Base-by-base conservation (phyloP, 2,329 filamentous ascomycete species). In the Diaporthe capsici region DNA sequence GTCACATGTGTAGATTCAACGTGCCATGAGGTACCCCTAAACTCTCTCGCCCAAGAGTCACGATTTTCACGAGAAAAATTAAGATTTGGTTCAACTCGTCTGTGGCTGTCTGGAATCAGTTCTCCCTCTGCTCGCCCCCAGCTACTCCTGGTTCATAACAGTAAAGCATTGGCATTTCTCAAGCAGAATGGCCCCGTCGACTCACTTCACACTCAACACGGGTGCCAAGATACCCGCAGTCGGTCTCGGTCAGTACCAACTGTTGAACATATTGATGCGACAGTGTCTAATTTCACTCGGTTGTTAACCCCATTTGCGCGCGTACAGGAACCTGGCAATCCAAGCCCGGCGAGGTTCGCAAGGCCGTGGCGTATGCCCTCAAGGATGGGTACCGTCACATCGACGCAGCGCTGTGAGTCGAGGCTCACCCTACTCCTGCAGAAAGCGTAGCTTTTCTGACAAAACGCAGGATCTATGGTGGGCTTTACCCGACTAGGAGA, bases 141-240 rank as follows among this genome's bases (percentile, higher is more conserved):
- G n/a, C n/a, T 58, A 20, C n/a, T 63, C 4, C n/a, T 6, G 13
- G 3, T 0, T 42, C 34, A 6, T 28, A 39, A 47, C 20, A 20
- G 25, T n/a, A 63, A 20, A 20, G 39, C 3, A 72, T 31, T 55
- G 25, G 20, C 25, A 22, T 8, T 44, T 44, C 51, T n/a, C 10
- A 22, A 60, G 51, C 6, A 22, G 34, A 5, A 72, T 72, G 68
- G 68, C 68, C 22, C 51, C 28, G 12, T 22, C 51, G n/a, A 72
- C 68, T 44, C 51, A 72, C 39, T 76, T 78, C 28, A 78, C 51
- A 71, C 85, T 89, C 78, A 90, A 90, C 82, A 87, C 86, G 65
- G 90, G 91, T 73, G 90, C 89, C 79, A 90, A 91, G 82, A 92
- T 92, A 44, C 87, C 89, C 25, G 86, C 87, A 58, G 82, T 91